A percentile compares a stretch with the other conserved stretches of the same genome.
Conservation (phyloP, 2,329 filamentous ascomycete genomes). For the Fusarium setosum region DNA sequence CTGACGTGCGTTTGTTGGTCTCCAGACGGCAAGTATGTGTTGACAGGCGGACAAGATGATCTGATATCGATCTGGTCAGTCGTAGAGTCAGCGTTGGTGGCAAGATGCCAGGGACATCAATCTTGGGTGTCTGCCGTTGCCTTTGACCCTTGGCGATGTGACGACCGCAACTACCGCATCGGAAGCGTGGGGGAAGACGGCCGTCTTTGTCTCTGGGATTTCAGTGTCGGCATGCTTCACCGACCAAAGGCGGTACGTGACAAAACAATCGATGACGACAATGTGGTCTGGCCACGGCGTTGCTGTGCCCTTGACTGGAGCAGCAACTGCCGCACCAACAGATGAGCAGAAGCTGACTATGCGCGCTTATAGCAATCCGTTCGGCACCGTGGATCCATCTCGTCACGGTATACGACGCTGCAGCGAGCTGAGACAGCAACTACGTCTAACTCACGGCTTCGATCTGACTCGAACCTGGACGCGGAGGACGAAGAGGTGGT, state of each 20-base stretch:
- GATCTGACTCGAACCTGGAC: conserved; percentile 78
- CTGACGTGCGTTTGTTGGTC: conserved; percentile 97
- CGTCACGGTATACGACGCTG: conserved; percentile 59
- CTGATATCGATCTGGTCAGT: conserved; percentile 96
- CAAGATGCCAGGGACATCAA: conserved; percentile 92
- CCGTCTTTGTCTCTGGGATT: conserved; percentile 93
- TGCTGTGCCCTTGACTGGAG: background rate
- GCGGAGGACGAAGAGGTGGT: conserved; percentile 65
- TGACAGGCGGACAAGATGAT: conserved; percentile 96
- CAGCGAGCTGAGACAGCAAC: conserved; percentile 72
- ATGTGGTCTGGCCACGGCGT: background rate
- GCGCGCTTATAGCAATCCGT: conserved; percentile 32
- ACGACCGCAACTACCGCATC: conserved; percentile 94
- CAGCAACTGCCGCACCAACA: background rate
- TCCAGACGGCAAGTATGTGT: conserved; percentile 93
- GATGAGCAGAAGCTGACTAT: conserved; percentile 23
- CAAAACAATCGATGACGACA: background rate
- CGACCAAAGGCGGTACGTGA: conserved; percentile 82
- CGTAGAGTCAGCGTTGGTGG: conserved; percentile 84
- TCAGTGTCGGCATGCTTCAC: conserved; percentile 95
- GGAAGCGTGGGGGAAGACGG: conserved; percentile 97
- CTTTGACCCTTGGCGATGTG: conserved; percentile 97
- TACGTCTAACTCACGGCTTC: conserved; percentile 67
- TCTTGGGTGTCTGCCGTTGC: conserved; percentile 95
- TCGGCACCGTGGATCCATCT: conserved; percentile 63